Evolutionary conservation across 78 protist genomes (phyloP).

Genomic region (Dictyostelium brefeldianum): DNA sequence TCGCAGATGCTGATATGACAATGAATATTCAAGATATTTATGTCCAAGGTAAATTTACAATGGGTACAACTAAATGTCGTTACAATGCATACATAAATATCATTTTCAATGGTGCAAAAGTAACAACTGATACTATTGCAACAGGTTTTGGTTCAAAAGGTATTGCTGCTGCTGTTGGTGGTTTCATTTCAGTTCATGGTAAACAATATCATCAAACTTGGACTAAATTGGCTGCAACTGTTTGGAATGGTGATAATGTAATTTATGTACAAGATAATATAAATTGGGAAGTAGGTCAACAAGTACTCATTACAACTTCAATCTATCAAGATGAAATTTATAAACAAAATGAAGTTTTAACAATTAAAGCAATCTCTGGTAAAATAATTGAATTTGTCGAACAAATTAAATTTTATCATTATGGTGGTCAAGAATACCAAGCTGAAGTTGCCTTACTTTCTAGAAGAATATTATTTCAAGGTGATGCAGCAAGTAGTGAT

Average conservation of each 20-base stretch:
- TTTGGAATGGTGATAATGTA: constrained; percentile 40
- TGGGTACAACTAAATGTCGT: constrained; percentile 73
- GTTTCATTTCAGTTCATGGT: constrained; percentile 65
- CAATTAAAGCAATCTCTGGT: constrained; percentile 50
- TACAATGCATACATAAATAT: constrained; percentile 24
- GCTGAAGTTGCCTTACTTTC: constrained; percentile 87
- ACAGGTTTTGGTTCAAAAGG: constrained; percentile 52
- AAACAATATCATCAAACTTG: constrained; percentile 83
- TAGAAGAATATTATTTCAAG: constrained; percentile 56
- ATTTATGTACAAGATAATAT: constrained; percentile 78
- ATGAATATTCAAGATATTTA: constrained; percentile 44
- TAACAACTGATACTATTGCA: constrained; percentile 25
- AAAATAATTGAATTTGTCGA: constrained; percentile 2
- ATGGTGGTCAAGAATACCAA: constrained; percentile 85
- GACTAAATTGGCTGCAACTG: constrained; percentile 80
- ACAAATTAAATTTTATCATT: constrained; percentile 67
- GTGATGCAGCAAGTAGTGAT: constrained; percentile 27
- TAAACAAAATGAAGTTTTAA: constrained; percentile 85
- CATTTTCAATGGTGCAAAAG: constrained; percentile 44
- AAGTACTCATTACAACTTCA: constrained; percentile 83
- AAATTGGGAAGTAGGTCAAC: constrained; percentile 86
- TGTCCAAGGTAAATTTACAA: constrained; percentile 48
- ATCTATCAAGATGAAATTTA: constrained; percentile 24
- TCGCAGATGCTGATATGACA: constrained; percentile 40
- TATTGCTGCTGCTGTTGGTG: constrained; percentile 57